phyloP scores from a whole-genome alignment of 2,329 filamentous ascomycete genomes.

The Arthroderma sp. region DNA sequence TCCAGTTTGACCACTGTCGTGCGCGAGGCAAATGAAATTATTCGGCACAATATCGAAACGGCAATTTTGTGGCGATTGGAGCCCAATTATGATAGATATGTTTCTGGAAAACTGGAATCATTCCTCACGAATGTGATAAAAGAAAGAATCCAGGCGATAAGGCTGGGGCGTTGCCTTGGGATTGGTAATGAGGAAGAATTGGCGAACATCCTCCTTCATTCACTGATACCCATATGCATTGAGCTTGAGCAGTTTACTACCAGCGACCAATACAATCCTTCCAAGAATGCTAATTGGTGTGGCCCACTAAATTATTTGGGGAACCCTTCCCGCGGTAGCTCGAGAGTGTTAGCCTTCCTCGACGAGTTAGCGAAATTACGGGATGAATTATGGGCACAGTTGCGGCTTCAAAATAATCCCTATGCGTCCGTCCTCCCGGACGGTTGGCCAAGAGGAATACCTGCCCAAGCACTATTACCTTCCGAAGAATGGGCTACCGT shows the following conservation, averaged over 20 bases:
- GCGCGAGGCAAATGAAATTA: slow-evolving; percentile 4
- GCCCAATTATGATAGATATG: not conserved
- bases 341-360: slow-evolving; percentile 5
- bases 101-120: not conserved
- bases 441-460: slow-evolving; percentile 9
- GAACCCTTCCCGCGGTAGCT: not conserved
- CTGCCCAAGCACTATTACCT: slow-evolving; percentile 8
- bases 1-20: not conserved
- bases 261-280: slow-evolving; percentile 3
- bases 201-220: slow-evolving; percentile 8
- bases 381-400: slow-evolving; percentile 8
- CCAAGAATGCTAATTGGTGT: slow-evolving; percentile 1
- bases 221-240: slow-evolving; percentile 7
- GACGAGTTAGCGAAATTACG: slow-evolving; percentile 8
- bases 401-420: slow-evolving; percentile 5
- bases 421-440: not conserved
- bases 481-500: slow-evolving; percentile 4
- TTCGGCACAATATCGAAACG: slow-evolving; percentile 5
- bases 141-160: slow-evolving; percentile 1
- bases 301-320: slow-evolving; percentile 2
- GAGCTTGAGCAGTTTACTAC: slow-evolving; percentile 7
- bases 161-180: slow-evolving; percentile 1
- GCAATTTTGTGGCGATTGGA: not conserved
- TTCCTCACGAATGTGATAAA: not conserved
- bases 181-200: slow-evolving; percentile 8